Evolutionary conservation across 148 eudicot species (phyloP).

Genomic region (Heliamphora exappendiculata): DNA sequence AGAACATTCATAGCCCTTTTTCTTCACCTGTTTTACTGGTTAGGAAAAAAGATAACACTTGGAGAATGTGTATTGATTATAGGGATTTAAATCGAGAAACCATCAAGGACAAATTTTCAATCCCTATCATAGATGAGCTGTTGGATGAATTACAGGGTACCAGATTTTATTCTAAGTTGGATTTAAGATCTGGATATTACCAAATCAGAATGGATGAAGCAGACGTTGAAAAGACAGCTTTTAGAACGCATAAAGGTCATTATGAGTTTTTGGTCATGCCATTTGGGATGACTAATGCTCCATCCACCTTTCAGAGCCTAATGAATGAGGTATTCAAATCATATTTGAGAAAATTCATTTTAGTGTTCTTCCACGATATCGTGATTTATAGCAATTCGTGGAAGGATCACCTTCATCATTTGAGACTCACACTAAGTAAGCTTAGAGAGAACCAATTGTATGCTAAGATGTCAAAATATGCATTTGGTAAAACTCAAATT

Average conservation of each 20-base stretch:
- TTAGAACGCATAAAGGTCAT: neutral
- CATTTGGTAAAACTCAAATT: too few species aligned
- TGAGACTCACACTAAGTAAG: neutral
- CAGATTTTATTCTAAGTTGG: neutral
- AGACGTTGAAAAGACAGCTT: neutral
- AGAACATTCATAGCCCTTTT: neutral
- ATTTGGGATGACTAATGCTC: too few species aligned
- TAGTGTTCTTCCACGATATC: too few species aligned
- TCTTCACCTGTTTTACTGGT: neutral
- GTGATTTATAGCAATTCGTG: neutral
- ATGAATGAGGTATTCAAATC: neutral
- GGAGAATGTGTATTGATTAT: neutral
- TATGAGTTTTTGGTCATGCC: neutral
- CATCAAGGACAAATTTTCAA: neutral
- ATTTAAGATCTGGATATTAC: neutral
- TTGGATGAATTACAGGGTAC: neutral
- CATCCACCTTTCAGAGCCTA: neutral
- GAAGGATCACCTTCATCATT: neutral
- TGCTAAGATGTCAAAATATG: neutral
- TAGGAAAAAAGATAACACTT: neutral
- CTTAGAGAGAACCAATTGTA: neutral
- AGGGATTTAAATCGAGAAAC: neutral
- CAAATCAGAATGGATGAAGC: neutral
- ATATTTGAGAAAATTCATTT: neutral
- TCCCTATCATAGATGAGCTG: neutral